phyloP scores from a whole-genome alignment of 306 rosid species.

The Lupinus albus region DNA sequence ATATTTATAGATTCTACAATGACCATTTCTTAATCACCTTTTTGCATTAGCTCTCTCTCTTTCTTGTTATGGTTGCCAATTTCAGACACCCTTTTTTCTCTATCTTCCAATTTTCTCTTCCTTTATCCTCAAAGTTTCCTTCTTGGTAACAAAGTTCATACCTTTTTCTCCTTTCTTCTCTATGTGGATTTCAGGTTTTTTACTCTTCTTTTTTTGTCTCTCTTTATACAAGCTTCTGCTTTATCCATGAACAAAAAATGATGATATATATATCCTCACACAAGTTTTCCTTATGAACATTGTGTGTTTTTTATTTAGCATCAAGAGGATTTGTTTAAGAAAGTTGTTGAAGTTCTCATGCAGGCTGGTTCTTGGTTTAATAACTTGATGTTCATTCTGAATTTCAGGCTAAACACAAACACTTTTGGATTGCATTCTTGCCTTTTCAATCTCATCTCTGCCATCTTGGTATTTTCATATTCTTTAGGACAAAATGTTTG shows the following conservation, averaged over 20 bases:
- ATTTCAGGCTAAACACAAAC: neutral
- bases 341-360: conserved; percentile 38
- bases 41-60: neutral
- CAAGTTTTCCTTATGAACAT: no score
- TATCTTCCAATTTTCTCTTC: neutral
- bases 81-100: conserved; percentile 7
- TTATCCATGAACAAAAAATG: neutral
- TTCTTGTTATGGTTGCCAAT: neutral
- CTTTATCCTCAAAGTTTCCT: neutral
- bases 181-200: neutral
- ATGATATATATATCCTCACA: no score
- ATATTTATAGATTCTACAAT: conserved; percentile 41
- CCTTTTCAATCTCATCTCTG: neutral
- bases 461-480: neutral
- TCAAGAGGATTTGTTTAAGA: no score
- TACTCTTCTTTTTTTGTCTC: neutral
- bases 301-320: no score
- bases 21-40: conserved; percentile 20
- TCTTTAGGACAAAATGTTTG: conserved; percentile 53
- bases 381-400: conserved; percentile 25
- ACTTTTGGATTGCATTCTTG: neutral
- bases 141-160: neutral
- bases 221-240: neutral
- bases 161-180: neutral
- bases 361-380: conserved; percentile 43